Evolutionary conservation across 2,329 filamentous ascomycete genomes (phyloP).

Genomic region (Biscogniauxia marginata): DNA sequence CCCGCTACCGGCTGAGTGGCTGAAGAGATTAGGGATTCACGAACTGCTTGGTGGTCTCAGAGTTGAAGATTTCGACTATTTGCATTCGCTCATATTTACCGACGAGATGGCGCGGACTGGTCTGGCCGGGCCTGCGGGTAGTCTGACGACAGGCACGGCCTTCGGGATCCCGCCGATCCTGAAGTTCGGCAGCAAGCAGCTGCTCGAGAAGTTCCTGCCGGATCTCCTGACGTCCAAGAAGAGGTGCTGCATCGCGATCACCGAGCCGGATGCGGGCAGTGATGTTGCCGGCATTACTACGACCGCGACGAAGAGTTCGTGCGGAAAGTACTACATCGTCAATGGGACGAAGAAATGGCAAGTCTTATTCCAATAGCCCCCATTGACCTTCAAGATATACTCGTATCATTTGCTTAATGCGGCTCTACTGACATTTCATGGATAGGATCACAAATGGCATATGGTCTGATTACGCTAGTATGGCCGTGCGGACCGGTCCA

Average conservation of each 20-base stretch:
- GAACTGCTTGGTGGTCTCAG: slow-evolving; percentile 64
- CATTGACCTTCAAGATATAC: not conserved
- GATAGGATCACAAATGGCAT: slow-evolving; percentile 67
- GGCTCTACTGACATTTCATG: not conserved
- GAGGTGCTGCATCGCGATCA: slow-evolving; percentile 74
- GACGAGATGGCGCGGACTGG: slow-evolving; percentile 71
- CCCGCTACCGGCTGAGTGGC: slow-evolving; percentile 66
- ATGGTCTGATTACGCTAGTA: slow-evolving; percentile 65
- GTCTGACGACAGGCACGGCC: slow-evolving; percentile 69
- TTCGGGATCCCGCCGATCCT: slow-evolving; percentile 71
- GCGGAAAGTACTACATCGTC: slow-evolving; percentile 67
- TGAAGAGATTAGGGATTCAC: slow-evolving; percentile 63
- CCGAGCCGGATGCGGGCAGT: slow-evolving; percentile 70
- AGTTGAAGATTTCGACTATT: slow-evolving; percentile 72
- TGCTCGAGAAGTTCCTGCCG: slow-evolving; percentile 67
- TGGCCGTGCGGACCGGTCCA: slow-evolving; percentile 70
- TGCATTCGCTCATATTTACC: slow-evolving; percentile 67
- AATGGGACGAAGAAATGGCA: slow-evolving; percentile 77
- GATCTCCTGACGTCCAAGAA: slow-evolving; percentile 66
- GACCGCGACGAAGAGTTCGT: slow-evolving; percentile 58
- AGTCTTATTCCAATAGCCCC: not conserved
- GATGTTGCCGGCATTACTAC: slow-evolving; percentile 74
- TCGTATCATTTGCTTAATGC: not conserved
- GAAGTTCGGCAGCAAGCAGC: slow-evolving; percentile 61
- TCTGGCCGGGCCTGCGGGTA: slow-evolving; percentile 59